phyloP scores from a whole-genome alignment of 768 basidiomycete genomes.

The Chalciporus sphaerocephalus region DNA sequence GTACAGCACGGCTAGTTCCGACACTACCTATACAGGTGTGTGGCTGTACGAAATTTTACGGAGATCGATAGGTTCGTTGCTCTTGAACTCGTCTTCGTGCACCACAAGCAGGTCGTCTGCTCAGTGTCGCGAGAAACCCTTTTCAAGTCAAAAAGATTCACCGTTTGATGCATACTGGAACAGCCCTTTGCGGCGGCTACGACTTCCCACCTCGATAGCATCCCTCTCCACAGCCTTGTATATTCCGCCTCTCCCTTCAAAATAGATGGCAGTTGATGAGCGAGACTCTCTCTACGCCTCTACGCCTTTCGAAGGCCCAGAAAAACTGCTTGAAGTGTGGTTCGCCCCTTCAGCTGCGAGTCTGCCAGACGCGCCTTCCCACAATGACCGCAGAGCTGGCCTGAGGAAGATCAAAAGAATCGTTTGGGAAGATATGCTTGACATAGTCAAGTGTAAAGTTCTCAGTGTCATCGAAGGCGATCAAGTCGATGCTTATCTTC shows the following conservation, averaged over 20 bases:
- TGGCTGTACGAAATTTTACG: conserved; percentile 20
- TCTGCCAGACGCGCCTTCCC: conserved; percentile 44
- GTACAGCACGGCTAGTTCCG: conserved; percentile 12
- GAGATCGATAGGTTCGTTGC: conserved; percentile 6
- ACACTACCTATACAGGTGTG: conserved; percentile 21
- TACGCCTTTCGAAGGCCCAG: conserved; percentile 85
- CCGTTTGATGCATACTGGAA: conserved; percentile 44
- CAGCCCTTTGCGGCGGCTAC: conserved; percentile 34
- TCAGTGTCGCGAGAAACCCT: conserved; percentile 13
- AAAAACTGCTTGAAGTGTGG: conserved; percentile 97
- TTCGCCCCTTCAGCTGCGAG: conserved; percentile 75
- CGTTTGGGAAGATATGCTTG: conserved; percentile 96
- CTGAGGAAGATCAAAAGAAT: conserved; percentile 69
- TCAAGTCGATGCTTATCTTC: conserved; percentile 92
- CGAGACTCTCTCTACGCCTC: conserved; percentile 26
- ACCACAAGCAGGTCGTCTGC: conserved; percentile 13
- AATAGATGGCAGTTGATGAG: conserved; percentile 26
- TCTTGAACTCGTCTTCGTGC: conserved; percentile 13
- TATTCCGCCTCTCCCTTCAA: not conserved
- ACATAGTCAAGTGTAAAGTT: conserved; percentile 94
- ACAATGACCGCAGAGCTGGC: conserved; percentile 51
- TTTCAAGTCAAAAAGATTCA: conserved; percentile 13
- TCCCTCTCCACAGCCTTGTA: conserved; percentile 22
- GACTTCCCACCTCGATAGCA: conserved; percentile 47
- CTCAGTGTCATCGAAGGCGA: conserved; percentile 83